Conservation (phyloP, 148 eudicot species). For the Rhododendron ovatum region DNA sequence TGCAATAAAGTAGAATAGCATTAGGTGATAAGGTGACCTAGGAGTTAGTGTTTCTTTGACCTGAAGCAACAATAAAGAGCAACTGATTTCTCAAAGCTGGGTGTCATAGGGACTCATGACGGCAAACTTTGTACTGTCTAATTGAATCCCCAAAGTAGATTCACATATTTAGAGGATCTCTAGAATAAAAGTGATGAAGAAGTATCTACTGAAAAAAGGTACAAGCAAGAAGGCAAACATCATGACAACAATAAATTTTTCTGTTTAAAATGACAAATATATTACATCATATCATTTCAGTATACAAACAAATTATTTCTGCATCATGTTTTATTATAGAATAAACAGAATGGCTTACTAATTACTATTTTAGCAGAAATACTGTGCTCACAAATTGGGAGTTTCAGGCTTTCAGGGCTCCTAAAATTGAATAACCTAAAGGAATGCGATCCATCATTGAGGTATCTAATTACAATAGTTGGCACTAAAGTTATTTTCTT, state of each 20-base stretch:
- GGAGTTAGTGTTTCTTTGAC: not conserved
- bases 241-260: not conserved
- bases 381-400: not conserved
- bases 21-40: not conserved
- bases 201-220: not conserved
- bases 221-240: not conserved
- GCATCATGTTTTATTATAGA: not conserved
- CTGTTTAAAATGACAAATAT: not conserved
- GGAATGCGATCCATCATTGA: not conserved
- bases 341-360: not conserved
- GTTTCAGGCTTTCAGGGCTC: not conserved
- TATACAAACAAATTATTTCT: not conserved
- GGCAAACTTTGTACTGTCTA: not conserved
- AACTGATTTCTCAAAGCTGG: not conserved
- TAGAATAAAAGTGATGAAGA: not conserved
- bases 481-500: not conserved
- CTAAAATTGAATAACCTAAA: not conserved
- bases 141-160: not conserved
- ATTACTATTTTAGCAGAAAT: not conserved
- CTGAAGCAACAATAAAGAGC: not conserved
- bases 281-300: not conserved
- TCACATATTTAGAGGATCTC: not conserved
- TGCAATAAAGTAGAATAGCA: slow-evolving; percentile 20
- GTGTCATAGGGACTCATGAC: not conserved
- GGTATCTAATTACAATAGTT: not conserved